Evolutionary conservation across 345 rosid genomes (phyloP).

Genomic region (Eucalyptus curtisii): DNA sequence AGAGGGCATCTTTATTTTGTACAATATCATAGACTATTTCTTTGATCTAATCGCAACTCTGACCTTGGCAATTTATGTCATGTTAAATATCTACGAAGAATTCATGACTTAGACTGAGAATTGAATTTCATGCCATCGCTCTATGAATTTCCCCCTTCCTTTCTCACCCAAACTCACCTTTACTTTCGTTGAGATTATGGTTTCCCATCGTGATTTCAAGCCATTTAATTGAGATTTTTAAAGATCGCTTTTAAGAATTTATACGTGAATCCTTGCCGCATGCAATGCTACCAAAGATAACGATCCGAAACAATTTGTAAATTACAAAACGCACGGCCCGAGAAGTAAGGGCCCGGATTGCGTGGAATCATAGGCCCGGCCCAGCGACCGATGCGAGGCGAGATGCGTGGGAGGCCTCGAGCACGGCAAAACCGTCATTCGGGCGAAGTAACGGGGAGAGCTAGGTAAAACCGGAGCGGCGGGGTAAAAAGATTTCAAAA

Average conservation of each 20-base stretch:
- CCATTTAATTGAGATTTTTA: fast-evolving
- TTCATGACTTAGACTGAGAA: neutral
- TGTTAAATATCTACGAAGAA: fast-evolving
- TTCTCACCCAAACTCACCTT: no score
- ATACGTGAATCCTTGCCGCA: no score
- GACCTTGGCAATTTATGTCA: neutral
- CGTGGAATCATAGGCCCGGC: neutral
- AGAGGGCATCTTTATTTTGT: neutral
- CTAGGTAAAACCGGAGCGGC: neutral
- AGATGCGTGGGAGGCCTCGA: neutral
- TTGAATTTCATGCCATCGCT: neutral
- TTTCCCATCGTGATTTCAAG: no score
- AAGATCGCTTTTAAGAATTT: no score
- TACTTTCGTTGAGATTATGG: no score
- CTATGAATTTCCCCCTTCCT: neutral
- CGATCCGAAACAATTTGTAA: neutral
- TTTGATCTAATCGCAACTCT: neutral
- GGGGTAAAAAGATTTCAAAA: neutral
- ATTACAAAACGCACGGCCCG: neutral
- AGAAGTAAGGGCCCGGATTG: neutral
- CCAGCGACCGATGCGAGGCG: neutral
- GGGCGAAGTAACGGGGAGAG: neutral
- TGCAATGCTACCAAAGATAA: no score
- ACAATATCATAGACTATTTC: neutral
- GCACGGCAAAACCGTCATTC: neutral